Evolutionary conservation across 2,329 filamentous ascomycete genomes (phyloP), one percentile per base, ranked within the genome.

Genomic region (Paecilomyces formosus): DNA sequence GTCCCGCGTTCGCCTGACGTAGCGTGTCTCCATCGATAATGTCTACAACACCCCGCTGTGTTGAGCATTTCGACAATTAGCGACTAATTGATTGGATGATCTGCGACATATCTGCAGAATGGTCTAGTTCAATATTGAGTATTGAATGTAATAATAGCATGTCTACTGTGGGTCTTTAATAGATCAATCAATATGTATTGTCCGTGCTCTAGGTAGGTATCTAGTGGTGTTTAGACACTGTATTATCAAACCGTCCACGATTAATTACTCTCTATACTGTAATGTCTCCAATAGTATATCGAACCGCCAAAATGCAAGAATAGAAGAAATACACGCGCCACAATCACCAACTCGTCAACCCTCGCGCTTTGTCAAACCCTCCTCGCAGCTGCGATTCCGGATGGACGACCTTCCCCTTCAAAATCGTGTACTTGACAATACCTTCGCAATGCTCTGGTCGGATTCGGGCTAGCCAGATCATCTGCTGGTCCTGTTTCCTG

Each of bases 371-470:
- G 76, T 96, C 89, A 73, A 96, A 96, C 0, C 92, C 92, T 12
- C 90, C 92, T 60, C 92, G 78, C 62, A 97, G 75, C 78, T 96
- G 90, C 50, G 81, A 82, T 69, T 89, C 88, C 0, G 90, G 89
- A 79, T 95, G 92, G 55, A 97, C 87, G 21, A 96, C 85, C 76
- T 96, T 96, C 8, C 93, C 93, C 74, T 93, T 86, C 66, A 96
- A 72, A 3, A 97, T 80, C 0, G 92, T 97, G 70, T 89, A 95
- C 67, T 86, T 83, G 22, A 97, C 85, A 60, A 97, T 82, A 50
- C 92, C 94, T 79, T 96, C 90, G 65, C 90, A 94, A 71, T 96
- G 90, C 74, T 92, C 87, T 0, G 92, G 92, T 66, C 78, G 77
- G n/a, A 96, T 85, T 55, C 92, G 80, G n/a, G 89, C 92, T 50